Evolutionary conservation across 345 rosid species (phyloP), one percentile per base, ranked within the genome.

Genomic region (Theobroma cacao): DNA sequence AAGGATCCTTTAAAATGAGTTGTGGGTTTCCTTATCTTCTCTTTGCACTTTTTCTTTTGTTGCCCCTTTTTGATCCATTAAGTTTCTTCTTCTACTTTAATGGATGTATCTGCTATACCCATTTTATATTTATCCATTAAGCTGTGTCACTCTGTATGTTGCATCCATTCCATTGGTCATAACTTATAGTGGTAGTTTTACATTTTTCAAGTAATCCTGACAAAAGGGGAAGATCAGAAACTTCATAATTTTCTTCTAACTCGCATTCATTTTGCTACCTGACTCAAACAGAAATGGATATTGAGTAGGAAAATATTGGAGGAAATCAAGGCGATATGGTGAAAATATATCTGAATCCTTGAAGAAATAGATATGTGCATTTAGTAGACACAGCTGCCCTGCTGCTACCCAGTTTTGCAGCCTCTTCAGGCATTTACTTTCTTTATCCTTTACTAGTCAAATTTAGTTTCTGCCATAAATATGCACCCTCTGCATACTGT

Each of bases 271-370:
- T n/a, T 34, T 61, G 38, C n/a, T 34, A 40, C 38, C 80, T 5
- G 2, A 60, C 7, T 58, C 64, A 33, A 58, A 5, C 4, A 40
- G 43, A 66, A 61, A 15, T 34, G n/a, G 26, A n/a, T 48, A 34
- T 17, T 56, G 33, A 63, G 28, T 24, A 36, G 40, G 64, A 13
- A 43, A 17, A 33, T 22, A 47, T 24, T 14, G 0, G n/a, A 30
- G 45, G 36, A 75, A 66, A 67, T 75, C 56, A 47, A 38, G 69
- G 79, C 5, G 55, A 20, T 75, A 5, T 20, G 79, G 33, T 56
- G 50, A 74, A 62, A 31, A 1, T 64, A 12, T 63, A 11, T 22
- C 24, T n/a, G 2, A 10, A 30, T 22, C 28, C n/a, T 13, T 59
- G 48, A 59, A 33, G 56, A 34, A 8, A 52, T 33, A 33, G 59